Evolutionary conservation across 257 asterid genomes (phyloP).

Genomic region (Cynanchum wilfordii): DNA sequence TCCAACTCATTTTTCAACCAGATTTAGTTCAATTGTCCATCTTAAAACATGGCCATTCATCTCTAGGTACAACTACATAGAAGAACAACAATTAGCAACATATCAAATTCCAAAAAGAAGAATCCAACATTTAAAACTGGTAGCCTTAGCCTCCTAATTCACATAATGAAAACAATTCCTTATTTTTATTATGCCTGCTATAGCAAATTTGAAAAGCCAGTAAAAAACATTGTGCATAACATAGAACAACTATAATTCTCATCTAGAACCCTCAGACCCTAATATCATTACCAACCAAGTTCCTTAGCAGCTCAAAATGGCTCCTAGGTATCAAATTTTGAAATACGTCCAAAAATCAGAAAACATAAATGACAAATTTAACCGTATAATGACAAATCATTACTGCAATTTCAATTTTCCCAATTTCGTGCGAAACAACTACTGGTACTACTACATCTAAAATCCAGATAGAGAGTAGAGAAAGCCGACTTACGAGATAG

Average conservation of each 20-base stretch:
- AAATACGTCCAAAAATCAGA: neutral
- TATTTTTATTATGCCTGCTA: neutral
- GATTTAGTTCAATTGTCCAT: neutral
- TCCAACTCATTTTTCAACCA: neutral
- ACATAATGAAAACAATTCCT: neutral
- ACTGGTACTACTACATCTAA: neutral
- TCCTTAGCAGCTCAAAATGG: neutral
- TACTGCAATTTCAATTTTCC: neutral
- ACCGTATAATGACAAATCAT: neutral
- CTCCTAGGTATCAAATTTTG: neutral
- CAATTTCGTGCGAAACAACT: neutral
- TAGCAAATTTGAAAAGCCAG: neutral
- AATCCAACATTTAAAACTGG: neutral
- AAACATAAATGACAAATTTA: neutral
- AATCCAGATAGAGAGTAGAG: constrained; percentile 1
- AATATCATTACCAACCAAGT: neutral
- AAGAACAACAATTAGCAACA: neutral
- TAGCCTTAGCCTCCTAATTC: neutral
- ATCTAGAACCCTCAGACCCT: neutral
- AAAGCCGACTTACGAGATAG: constrained; percentile 56
- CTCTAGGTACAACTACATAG: neutral
- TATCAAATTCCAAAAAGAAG: too few relatives aligned
- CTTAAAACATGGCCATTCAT: neutral
- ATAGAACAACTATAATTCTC: neutral
- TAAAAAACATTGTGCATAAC: neutral